These are phyloP conservation scores for Fraxinus cuspidata DNA, from an alignment of 257 asterid genomes.

Conservation along the genomic window DNA sequence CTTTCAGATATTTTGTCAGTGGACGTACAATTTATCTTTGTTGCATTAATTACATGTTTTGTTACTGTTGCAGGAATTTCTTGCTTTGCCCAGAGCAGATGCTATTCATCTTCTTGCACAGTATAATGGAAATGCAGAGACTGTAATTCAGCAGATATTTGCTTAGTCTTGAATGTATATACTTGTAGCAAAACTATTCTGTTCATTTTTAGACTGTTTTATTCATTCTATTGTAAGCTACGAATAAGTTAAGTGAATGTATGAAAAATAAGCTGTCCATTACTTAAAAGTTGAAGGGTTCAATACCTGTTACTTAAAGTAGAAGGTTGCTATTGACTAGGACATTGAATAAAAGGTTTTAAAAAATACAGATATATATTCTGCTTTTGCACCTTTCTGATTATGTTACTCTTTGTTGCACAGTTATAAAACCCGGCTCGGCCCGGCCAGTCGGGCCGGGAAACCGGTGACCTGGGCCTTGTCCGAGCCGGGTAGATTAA, in stretches of 20 bases:
- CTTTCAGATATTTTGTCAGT: not conserved
- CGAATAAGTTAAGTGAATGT: not conserved
- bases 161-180: constrained; percentile 39
- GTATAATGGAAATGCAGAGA: constrained; percentile 90
- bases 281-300: not conserved
- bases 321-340: not conserved
- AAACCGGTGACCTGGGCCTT: too few species aligned
- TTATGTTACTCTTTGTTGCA: too few species aligned
- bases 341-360: not conserved
- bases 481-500: too few species aligned
- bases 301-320: not conserved
- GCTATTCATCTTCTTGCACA: constrained; percentile 96
- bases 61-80: constrained; percentile 75
- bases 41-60: not conserved
- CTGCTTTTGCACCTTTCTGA: too few species aligned
- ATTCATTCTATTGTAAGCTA: constrained; percentile 1
- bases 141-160: constrained; percentile 89
- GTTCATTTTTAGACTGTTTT: constrained; percentile 25
- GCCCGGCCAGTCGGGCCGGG: too few species aligned
- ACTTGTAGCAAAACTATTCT: constrained; percentile 23
- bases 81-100: constrained; percentile 93
- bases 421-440: too few species aligned
- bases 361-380: too few species aligned
- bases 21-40: not conserved
- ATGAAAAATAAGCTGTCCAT: not conserved